A percentile compares a stretch with the other conserved stretches of the same genome.
These are phyloP conservation scores for Pleurozium schreberi DNA, from an alignment of 225 moss, liverwort and hornwort species.

Conservation along the genomic window DNA sequence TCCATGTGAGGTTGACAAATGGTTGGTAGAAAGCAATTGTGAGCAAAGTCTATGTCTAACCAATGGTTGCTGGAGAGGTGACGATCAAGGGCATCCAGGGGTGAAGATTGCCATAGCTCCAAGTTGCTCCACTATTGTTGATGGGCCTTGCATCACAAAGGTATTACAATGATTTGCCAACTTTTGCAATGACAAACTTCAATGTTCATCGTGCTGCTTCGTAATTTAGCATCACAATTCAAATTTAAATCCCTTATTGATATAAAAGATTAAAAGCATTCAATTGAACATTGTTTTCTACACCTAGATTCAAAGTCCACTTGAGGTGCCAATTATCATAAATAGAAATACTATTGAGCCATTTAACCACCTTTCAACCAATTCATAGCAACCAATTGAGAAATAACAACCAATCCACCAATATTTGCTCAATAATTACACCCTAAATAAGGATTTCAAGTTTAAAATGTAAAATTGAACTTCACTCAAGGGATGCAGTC, in stretches of 20 bases:
- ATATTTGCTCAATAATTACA: background rate
- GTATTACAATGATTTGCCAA: rapidly evolving
- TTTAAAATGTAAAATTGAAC: too few species aligned
- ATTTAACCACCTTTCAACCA: background rate
- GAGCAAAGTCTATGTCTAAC: background rate
- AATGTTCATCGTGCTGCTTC: background rate
- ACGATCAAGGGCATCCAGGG: rapidly evolving
- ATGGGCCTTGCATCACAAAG: background rate
- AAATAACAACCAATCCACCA: background rate
- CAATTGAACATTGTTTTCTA: background rate
- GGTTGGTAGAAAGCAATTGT: rapidly evolving
- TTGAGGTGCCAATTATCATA: too few species aligned
- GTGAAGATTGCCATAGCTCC: background rate
- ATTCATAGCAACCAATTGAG: background rate
- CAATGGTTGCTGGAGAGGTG: rapidly evolving
- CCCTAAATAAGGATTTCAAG: too few species aligned
- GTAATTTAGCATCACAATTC: background rate
- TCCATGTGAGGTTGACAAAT: rapidly evolving
- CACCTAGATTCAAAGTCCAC: background rate
- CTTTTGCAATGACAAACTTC: background rate
- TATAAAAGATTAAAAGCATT: background rate
- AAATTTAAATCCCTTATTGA: background rate
- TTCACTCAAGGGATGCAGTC: too few species aligned
- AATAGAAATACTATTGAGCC: background rate
- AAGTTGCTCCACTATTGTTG: rapidly evolving